phyloP scores from a whole-genome alignment of 495 filamentous ascomycete species.

The Wilcoxina mikolae region DNA sequence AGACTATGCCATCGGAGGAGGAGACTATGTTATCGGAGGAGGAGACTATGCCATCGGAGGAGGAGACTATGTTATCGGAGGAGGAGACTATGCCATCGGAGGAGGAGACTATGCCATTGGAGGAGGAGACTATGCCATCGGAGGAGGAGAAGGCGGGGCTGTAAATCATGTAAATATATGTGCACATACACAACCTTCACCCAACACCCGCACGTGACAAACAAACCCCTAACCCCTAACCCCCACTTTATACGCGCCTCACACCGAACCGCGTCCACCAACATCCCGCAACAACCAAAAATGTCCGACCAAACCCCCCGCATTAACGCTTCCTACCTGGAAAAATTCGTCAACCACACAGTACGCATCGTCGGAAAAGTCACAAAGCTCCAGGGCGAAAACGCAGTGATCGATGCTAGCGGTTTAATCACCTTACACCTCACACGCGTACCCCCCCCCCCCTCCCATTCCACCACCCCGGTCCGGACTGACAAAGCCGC shows the following conservation, averaged over 20 bases:
- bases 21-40: not conserved
- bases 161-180: no score
- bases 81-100: not conserved
- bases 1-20: not conserved
- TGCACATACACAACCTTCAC: no score
- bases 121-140: not conserved
- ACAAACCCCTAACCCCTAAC: no score
- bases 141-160: no score
- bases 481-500: conserved; percentile 4
- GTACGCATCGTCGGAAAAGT: conserved; percentile 83
- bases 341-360: conserved; percentile 52
- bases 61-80: not conserved
- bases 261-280: conserved; percentile 19
- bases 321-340: conserved; percentile 51
- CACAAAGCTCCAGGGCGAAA: conserved; percentile 61
- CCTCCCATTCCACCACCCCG: not conserved
- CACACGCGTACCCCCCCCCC: conserved; percentile 43
- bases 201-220: no score
- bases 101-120: not conserved
- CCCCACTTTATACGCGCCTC: conserved; percentile 2
- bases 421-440: conserved; percentile 58
- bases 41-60: not conserved
- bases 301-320: conserved; percentile 43
- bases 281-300: conserved; percentile 1
- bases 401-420: conserved; percentile 57